Base-by-base conservation (phyloP, 2,329 filamentous ascomycete species). In the Pyrenophora seminiperda region DNA sequence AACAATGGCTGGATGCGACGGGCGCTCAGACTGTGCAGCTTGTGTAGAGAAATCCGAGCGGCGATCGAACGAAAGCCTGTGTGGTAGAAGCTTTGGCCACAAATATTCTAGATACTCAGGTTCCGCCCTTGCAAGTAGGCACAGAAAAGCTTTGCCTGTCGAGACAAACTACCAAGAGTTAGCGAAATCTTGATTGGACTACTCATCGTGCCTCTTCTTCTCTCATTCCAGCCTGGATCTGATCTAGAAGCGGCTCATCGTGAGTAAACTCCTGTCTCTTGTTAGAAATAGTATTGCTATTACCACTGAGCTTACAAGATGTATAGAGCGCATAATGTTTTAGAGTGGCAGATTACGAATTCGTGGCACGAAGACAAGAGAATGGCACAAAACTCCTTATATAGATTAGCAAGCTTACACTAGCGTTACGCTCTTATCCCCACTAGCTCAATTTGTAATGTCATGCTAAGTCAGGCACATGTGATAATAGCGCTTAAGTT, bases 11-110 rank as follows among this genome's bases (percentile, higher is more conserved):
- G 6, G 19, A 41, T 47, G 20, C 24, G 15, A 47, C 22, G 4
- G 22, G 38, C 31, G 38, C 38, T 47, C n/a, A 47, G 45, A 47
- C 22, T 47, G 11, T 31, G 14, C 18, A 24, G 36, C 43, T 47
- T 22, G 19, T 34, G 27, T 43, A 49, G 33, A 43, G 27, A 39
- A 32, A 43, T 15, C 33, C 27, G 7, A 50, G 47, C 41, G 7
- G 14, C 17, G 22, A 45, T 45, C n/a, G 13, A 45, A 50, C 36
- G 32, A 52, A 15, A 52, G 49, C 43, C 38, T 52, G 18, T 52
- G 27, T 52, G 17, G 49, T 52, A 52, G 31, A 22, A 47, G 45
- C 45, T 47, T 41, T 47, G n/a, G 45, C 37, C 17, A n/a, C 22
- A 47, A 9, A 41, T 47, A 30, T 41, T 47, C 31, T 47, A 47